phyloP scores from a whole-genome alignment of 768 basidiomycete species.

The Boletales sp. region DNA sequence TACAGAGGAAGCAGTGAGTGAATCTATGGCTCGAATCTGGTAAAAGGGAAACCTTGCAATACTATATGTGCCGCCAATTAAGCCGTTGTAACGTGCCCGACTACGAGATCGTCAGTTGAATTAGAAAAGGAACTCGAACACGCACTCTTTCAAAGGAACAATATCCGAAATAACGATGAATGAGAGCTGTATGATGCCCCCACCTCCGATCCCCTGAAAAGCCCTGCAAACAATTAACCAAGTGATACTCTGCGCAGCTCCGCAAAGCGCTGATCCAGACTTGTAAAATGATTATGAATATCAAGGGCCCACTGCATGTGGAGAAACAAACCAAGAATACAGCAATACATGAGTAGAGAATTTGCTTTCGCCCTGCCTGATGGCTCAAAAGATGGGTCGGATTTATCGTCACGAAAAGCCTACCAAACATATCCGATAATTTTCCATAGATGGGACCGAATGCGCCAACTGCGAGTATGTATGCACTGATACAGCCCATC shows the following conservation, averaged over 20 bases:
- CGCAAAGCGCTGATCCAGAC: constrained; percentile 79
- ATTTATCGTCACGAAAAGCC: background rate
- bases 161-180: constrained; percentile 83
- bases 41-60: constrained; percentile 41
- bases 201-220: constrained; percentile 80
- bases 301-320: background rate
- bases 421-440: constrained; percentile 54
- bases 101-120: constrained; percentile 29
- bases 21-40: background rate
- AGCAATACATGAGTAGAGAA: constrained; percentile 59
- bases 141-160: constrained; percentile 73
- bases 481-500: constrained; percentile 45
- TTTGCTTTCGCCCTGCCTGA: constrained; percentile 55
- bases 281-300: constrained; percentile 23
- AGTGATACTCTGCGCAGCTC: constrained; percentile 72
- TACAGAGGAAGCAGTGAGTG: constrained; percentile 16
- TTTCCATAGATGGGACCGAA: constrained; percentile 75
- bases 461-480: constrained; percentile 64
- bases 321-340: constrained; percentile 56
- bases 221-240: constrained; percentile 78
- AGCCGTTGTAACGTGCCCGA: constrained; percentile 75
- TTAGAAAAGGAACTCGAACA: background rate
- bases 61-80: constrained; percentile 78
- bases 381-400: background rate
- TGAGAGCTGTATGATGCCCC: constrained; percentile 70